Evolutionary conservation across 2,329 filamentous ascomycete species (phyloP).

Genomic region (Hypoxylon sp.): DNA sequence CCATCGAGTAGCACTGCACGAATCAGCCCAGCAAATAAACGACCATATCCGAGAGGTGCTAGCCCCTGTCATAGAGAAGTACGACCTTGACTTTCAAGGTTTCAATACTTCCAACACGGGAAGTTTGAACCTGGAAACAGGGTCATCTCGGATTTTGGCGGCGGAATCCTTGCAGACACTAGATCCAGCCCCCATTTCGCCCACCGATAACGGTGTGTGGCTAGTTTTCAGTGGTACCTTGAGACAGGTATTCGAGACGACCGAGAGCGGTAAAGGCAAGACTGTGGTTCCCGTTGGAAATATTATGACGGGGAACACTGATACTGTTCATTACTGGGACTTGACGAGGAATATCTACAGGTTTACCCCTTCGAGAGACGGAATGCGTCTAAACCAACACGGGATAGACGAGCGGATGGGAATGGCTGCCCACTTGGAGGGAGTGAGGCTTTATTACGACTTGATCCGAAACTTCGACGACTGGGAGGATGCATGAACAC

Average conservation of each 20-base stretch:
- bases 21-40: constrained; percentile 55
- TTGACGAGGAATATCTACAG: constrained; percentile 65
- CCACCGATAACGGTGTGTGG: constrained; percentile 48
- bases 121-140: background rate
- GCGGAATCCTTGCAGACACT: constrained; percentile 30
- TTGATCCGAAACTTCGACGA: constrained; percentile 37
- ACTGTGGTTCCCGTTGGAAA: constrained; percentile 57
- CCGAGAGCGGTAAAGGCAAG: constrained; percentile 46
- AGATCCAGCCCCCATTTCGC: constrained; percentile 47
- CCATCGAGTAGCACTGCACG: constrained; percentile 62
- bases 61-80: constrained; percentile 55
- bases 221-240: constrained; percentile 54
- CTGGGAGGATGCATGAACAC: constrained; percentile 23
- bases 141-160: constrained; percentile 15
- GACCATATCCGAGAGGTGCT: constrained; percentile 55
- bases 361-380: constrained; percentile 61
- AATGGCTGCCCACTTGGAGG: constrained; percentile 57
- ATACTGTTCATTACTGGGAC: constrained; percentile 65
- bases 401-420: constrained; percentile 62
- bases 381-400: constrained; percentile 59
- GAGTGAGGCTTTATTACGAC: constrained; percentile 55
- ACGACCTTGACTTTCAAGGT: constrained; percentile 56
- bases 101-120: constrained; percentile 46
- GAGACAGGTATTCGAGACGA: constrained; percentile 55
- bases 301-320: constrained; percentile 66